Evolutionary conservation across 179 eudicot genomes (phyloP).

Genomic region (Beta lomatogona): DNA sequence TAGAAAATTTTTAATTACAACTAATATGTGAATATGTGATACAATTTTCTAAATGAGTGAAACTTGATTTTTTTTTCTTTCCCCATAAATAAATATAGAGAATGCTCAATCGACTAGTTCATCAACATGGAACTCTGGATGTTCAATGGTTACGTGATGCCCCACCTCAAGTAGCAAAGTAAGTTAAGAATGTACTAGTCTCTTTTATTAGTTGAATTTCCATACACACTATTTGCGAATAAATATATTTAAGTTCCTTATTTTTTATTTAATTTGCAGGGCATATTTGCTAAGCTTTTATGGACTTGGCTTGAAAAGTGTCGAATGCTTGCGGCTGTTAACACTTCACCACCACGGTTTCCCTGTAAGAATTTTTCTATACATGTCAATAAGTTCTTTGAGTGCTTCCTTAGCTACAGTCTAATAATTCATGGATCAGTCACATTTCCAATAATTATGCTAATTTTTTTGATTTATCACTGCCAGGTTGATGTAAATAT

Average conservation of each 20-base stretch:
- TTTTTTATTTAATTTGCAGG: slow-evolving; percentile 35
- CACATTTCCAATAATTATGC: too few relatives aligned
- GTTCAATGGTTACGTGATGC: slow-evolving; percentile 85
- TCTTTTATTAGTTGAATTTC: background rate
- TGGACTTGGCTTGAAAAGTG: slow-evolving; percentile 92
- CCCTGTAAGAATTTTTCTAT: slow-evolving; percentile 52
- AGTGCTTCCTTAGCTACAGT: too few relatives aligned
- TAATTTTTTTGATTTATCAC: background rate
- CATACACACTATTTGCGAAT: background rate
- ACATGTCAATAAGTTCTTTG: too few relatives aligned
- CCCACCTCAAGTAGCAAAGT: slow-evolving; percentile 73
- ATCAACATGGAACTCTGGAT: slow-evolving; percentile 66
- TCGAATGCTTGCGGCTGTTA: slow-evolving; percentile 80
- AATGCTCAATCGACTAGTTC: slow-evolving; percentile 56
- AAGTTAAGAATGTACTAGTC: slow-evolving; percentile 19
- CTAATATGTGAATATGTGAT: too few relatives aligned
- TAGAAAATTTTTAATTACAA: too few relatives aligned
- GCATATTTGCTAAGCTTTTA: slow-evolving; percentile 63
- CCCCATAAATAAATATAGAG: slow-evolving; percentile 35
- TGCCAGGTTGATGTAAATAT: slow-evolving; percentile 87
- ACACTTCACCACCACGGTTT: slow-evolving; percentile 81
- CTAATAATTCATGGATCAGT: too few relatives aligned
- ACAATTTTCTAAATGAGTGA: background rate
- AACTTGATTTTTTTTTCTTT: background rate
- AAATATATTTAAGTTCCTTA: background rate